phyloP scores from a whole-genome alignment of 2,329 filamentous ascomycete genomes.

The Daldinia sp. region DNA sequence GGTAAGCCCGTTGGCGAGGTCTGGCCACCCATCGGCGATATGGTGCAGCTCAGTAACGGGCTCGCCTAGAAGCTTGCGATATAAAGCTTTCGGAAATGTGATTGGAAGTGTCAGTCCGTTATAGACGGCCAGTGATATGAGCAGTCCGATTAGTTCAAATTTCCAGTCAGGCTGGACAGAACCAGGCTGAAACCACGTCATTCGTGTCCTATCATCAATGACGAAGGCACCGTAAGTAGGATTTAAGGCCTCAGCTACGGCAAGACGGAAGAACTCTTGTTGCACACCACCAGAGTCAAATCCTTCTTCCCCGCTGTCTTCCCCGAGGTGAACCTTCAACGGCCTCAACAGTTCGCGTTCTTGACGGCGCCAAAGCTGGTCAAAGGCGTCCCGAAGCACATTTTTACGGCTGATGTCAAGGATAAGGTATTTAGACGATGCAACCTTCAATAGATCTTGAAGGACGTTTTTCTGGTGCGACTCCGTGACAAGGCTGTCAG shows the following conservation, averaged over 20 bases:
- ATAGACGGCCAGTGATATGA: conserved; percentile 91
- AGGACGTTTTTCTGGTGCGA: conserved; percentile 71
- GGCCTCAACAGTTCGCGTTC: conserved; percentile 84
- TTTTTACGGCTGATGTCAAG: conserved; percentile 75
- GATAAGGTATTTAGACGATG: conserved; percentile 77
- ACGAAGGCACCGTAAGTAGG: conserved; percentile 85
- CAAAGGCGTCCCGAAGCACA: conserved; percentile 79
- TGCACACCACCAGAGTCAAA: conserved; percentile 95
- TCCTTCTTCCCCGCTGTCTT: conserved; percentile 85
- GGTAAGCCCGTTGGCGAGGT: conserved; percentile 79
- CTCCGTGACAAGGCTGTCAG: conserved; percentile 67
- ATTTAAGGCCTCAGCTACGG: conserved; percentile 82
- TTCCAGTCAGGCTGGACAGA: conserved; percentile 88
- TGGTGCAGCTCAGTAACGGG: conserved; percentile 78
- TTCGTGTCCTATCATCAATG: conserved; percentile 78
- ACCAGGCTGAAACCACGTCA: conserved; percentile 89
- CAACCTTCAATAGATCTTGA: conserved; percentile 72
- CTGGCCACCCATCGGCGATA: conserved; percentile 89
- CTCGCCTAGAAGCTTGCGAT: conserved; percentile 79
- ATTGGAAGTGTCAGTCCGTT: conserved; percentile 93
- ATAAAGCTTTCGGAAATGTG: conserved; percentile 87
- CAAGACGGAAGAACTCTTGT: conserved; percentile 92
- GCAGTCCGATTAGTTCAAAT: conserved; percentile 86
- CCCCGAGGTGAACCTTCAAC: conserved; percentile 87
- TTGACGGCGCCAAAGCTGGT: conserved; percentile 91